phyloP scores from a whole-genome alignment of 768 basidiomycete species.

The Lentinula edodes region DNA sequence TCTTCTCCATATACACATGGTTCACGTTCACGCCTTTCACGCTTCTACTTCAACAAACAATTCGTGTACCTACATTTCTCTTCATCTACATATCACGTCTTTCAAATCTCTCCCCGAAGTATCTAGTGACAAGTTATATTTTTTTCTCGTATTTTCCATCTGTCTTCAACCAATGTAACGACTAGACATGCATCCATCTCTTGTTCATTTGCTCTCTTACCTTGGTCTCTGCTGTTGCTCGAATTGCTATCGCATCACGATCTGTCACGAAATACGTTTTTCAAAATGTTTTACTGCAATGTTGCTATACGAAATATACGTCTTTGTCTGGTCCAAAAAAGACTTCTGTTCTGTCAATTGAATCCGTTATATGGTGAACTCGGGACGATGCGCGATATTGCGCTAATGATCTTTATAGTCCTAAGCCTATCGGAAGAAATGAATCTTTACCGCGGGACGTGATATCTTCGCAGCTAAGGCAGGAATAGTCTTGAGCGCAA shows the following conservation, averaged over 20 bases:
- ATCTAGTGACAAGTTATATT: slow-evolving; percentile 5
- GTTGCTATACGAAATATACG: slow-evolving; percentile 15
- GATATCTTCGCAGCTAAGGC: no score
- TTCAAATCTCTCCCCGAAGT: slow-evolving; percentile 9
- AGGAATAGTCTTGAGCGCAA: no score
- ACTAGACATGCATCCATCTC: slow-evolving; percentile 61
- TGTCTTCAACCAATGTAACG: slow-evolving; percentile 47
- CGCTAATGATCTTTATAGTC: not conserved
- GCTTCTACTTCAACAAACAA: not conserved
- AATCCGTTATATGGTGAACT: not conserved
- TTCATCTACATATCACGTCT: not conserved
- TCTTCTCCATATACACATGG: not conserved
- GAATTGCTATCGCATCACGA: slow-evolving; percentile 23
- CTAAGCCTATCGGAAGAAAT: not conserved
- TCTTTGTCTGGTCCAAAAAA: slow-evolving; percentile 4
- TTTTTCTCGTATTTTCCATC: not conserved
- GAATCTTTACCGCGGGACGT: not conserved
- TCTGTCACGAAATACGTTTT: slow-evolving; percentile 14
- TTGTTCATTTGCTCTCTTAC: slow-evolving; percentile 22
- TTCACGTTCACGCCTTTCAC: not conserved
- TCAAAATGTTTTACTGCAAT: slow-evolving; percentile 9
- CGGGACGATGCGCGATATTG: not conserved
- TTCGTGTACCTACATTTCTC: not conserved
- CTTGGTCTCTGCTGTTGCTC: slow-evolving; percentile 21
- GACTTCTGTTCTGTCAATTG: not conserved